Evolutionary conservation across 2,329 filamentous ascomycete species (phyloP).

Genomic region (Apiospora pterosperma): DNA sequence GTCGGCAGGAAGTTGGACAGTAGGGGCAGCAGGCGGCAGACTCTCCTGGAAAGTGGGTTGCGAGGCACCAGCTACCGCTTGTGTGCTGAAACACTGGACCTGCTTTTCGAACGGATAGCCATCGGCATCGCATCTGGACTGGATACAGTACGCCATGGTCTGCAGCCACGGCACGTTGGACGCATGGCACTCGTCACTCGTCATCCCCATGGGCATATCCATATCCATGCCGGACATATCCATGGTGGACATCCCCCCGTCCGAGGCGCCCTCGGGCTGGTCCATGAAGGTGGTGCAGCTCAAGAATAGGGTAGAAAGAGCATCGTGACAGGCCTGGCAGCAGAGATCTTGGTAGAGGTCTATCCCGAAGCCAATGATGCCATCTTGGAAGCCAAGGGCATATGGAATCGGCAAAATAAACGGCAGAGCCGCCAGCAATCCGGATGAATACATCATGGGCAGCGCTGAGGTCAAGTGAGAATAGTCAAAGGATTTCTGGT

Average conservation of each 20-base stretch:
- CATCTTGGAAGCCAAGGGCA: not conserved
- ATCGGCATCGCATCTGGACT: constrained; percentile 10
- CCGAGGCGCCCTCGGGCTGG: not conserved
- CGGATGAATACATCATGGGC: not conserved
- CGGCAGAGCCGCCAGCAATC: not conserved
- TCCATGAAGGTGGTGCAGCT: constrained; percentile 23
- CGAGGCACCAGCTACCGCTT: constrained; percentile 16
- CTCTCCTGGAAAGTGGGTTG: constrained; percentile 21
- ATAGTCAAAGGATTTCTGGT: not conserved
- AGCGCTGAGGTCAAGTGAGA: not conserved
- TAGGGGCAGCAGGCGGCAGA: constrained; percentile 17
- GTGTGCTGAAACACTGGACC: constrained; percentile 23
- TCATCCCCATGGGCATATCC: constrained; percentile 16
- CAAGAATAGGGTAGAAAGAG: constrained; percentile 21
- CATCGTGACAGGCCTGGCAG: constrained; percentile 22
- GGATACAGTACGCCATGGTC: constrained; percentile 18
- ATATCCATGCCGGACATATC: constrained; percentile 20
- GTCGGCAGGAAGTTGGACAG: constrained; percentile 16
- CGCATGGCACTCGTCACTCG: constrained; percentile 15
- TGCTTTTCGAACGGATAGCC: constrained; percentile 19
- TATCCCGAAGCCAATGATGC: constrained; percentile 27
- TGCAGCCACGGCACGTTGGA: constrained; percentile 16
- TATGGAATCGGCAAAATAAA: not conserved
- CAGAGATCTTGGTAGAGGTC: constrained; percentile 23
- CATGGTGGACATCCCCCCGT: constrained; percentile 9